Percentiles rank a stretch among this genome's conserved stretches.
These are phyloP conservation scores for Halteria grandinella DNA, from an alignment of 73 alveolate genomes.

Conservation along the genomic window DNA sequence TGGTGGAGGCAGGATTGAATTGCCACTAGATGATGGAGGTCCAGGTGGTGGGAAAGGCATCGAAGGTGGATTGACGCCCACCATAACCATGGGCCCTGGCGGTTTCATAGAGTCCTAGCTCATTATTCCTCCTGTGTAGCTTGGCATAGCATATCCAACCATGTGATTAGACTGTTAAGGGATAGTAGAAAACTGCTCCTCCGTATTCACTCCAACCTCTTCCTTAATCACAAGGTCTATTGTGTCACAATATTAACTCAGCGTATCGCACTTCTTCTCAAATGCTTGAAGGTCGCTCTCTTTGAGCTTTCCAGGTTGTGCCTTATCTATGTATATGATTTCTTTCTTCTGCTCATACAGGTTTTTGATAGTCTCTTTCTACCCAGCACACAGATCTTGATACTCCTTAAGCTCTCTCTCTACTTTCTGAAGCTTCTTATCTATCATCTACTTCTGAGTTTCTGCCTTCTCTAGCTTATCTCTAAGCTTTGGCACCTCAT, in stretches of 20 bases:
- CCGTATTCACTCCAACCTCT: constrained; percentile 14
- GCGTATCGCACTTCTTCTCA: constrained; percentile 6
- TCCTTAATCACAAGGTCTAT: constrained; percentile 12
- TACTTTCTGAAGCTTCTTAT: constrained; percentile 17
- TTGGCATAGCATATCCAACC: background rate
- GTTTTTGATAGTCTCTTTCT: constrained; percentile 21
- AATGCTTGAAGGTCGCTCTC: constrained; percentile 5
- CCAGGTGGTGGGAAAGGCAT: constrained; percentile 22
- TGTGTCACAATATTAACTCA: constrained; percentile 40
- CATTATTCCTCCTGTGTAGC: no score
- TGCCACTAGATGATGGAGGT: constrained; percentile 60
- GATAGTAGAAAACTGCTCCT: background rate
- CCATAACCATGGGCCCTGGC: background rate
- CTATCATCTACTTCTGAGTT: constrained; percentile 22
- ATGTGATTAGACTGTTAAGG: background rate
- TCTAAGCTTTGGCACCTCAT: constrained; percentile 8
- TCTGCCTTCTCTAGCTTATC: constrained; percentile 30
- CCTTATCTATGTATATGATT: constrained; percentile 10
- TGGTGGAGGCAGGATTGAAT: constrained; percentile 45
- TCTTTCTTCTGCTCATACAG: constrained; percentile 27
- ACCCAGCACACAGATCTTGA: constrained; percentile 6
- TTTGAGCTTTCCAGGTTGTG: constrained; percentile 22
- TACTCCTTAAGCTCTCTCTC: constrained; percentile 31
- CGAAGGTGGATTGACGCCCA: background rate
- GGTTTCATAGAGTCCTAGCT: no score